Evolutionary conservation across 768 basidiomycete species (phyloP), one percentile per base, ranked within the genome.

Genomic region (Dendrothele bispora): DNA sequence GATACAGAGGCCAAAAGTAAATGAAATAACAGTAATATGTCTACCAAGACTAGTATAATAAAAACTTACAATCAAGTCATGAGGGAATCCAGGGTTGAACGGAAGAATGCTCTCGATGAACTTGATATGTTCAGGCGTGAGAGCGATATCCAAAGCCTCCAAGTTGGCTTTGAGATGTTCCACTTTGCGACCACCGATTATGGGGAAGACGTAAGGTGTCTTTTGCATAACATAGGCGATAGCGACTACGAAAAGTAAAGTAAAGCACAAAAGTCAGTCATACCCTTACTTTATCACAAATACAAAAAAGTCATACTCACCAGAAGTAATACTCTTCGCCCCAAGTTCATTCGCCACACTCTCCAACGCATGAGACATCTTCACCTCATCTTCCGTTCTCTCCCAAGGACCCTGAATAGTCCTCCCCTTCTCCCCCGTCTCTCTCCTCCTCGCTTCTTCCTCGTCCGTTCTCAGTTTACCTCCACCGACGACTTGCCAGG

Each of bases 151-250:
- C 5, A 82, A 58, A 2, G 79, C 78, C 54, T 80, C 70, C n/a
- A 81, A 46, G 54, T 81, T 83, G 36, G 70, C 70, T 34, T 64
- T 39, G 18, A 82, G 59, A 28, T 82, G 75, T 56, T 78, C 77
- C 32, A 78, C 61, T 54, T 79, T 83, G 43, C 77, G 68, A 0
- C 77, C 73, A 4, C 78, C 78, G 22, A 80, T 59, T 47, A 80
- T 66, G 1, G 77, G 77, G 62, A 80, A 80, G 1, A 78, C 76
- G 43, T 68, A 78, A 0, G 75, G 71, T 5, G 73, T 66, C 59
- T 81, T 83, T 35, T 79, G 75, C 63, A 82, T 63, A 8, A 82
- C 61, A 49, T 79, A 81, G 11, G 78, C 77, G 49, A 82, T 74
- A 7, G 59, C 57, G 10, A 58, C 62, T 36, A 45, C n/a, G 14